These are phyloP conservation scores for Hypoxylon fuscum DNA, from an alignment of 495 filamentous ascomycete species.

Conservation along the genomic window DNA sequence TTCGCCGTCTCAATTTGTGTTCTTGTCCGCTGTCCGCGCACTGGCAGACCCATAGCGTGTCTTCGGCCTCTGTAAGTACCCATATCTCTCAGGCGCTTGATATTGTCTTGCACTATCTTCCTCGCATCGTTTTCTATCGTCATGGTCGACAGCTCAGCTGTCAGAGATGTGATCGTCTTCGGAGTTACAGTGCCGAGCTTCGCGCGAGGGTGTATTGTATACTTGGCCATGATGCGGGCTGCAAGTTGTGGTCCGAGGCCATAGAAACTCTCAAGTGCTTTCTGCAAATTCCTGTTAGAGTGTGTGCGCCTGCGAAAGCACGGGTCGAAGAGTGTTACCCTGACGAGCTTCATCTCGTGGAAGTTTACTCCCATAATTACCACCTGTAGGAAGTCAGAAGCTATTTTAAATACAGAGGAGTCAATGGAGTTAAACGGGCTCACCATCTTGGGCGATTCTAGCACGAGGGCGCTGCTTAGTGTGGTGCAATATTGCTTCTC, in stretches of 20 bases:
- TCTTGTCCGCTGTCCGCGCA: slow-evolving; percentile 86
- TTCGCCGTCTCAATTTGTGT: slow-evolving; percentile 81
- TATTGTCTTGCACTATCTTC: slow-evolving; percentile 80
- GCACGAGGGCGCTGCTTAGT: slow-evolving; percentile 4
- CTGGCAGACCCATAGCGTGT: slow-evolving; percentile 89
- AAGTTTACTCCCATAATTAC: slow-evolving; percentile 88
- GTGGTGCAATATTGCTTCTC: slow-evolving; percentile 10
- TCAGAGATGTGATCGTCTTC: slow-evolving; percentile 79
- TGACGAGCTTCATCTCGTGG: slow-evolving; percentile 80
- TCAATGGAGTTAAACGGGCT: background rate
- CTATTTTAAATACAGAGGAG: background rate
- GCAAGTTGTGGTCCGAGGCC: slow-evolving; percentile 80
- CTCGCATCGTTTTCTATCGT: slow-evolving; percentile 91
- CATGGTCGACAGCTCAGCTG: slow-evolving; percentile 87
- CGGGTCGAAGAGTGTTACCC: slow-evolving; percentile 57
- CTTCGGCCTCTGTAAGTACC: slow-evolving; percentile 88
- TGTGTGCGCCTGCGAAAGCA: background rate
- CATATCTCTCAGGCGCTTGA: slow-evolving; percentile 86
- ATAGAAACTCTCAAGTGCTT: slow-evolving; percentile 88
- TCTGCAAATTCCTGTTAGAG: slow-evolving; percentile 58
- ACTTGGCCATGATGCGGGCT: slow-evolving; percentile 80
- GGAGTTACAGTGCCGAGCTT: slow-evolving; percentile 74
- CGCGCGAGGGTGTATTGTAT: slow-evolving; percentile 83
- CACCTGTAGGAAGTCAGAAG: slow-evolving; percentile 61
- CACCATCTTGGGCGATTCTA: slow-evolving; percentile 34